A percentile compares a stretch with the other conserved stretches of the same genome.
Evolutionary conservation across 169 alveolate genomes (phyloP).

Genomic region (Plasmodium gonderi): DNA sequence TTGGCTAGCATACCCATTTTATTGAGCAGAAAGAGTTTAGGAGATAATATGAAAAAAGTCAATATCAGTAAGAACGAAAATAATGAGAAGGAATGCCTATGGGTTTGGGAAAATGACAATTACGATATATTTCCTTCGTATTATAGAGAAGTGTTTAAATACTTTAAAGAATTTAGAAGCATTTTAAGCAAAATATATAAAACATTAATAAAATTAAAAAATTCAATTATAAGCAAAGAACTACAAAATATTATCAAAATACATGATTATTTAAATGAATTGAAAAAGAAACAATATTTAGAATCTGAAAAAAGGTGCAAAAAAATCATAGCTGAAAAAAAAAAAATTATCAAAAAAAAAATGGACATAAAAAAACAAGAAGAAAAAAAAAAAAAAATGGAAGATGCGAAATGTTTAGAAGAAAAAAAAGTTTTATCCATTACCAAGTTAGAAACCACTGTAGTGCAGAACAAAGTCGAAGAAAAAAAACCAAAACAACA

Average conservation of each 20-base stretch:
- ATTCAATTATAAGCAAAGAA: slow-evolving; percentile 36
- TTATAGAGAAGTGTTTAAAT: slow-evolving; percentile 60
- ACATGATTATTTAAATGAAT: slow-evolving; percentile 61
- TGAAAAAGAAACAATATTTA: slow-evolving; percentile 51
- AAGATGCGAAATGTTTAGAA: slow-evolving; percentile 29
- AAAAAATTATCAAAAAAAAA: slow-evolving; percentile 59
- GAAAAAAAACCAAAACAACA: slow-evolving; percentile 61
- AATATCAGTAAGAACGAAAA: slow-evolving; percentile 67
- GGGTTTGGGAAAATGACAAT: slow-evolving; percentile 76
- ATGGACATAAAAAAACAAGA: slow-evolving; percentile 72
- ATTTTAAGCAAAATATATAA: slow-evolving; percentile 59
- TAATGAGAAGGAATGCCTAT: slow-evolving; percentile 69
- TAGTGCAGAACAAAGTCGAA: slow-evolving; percentile 28
- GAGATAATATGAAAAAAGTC: slow-evolving; percentile 65
- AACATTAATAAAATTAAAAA: slow-evolving; percentile 62
- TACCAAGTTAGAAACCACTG: slow-evolving; percentile 29
- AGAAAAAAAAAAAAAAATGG: slow-evolving; percentile 68
- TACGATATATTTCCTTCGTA: slow-evolving; percentile 66
- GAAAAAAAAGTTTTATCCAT: slow-evolving; percentile 46
- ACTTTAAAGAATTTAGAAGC: slow-evolving; percentile 59
- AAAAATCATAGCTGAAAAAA: slow-evolving; percentile 53
- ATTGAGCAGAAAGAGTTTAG: slow-evolving; percentile 68
- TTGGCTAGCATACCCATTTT: slow-evolving; percentile 52
- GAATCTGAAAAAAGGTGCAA: slow-evolving; percentile 72
- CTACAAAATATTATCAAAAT: slow-evolving; percentile 39